Evolutionary conservation across 441 rosid species (phyloP), one percentile per base, ranked within the genome.

Genomic region (Omphalea diandra): DNA sequence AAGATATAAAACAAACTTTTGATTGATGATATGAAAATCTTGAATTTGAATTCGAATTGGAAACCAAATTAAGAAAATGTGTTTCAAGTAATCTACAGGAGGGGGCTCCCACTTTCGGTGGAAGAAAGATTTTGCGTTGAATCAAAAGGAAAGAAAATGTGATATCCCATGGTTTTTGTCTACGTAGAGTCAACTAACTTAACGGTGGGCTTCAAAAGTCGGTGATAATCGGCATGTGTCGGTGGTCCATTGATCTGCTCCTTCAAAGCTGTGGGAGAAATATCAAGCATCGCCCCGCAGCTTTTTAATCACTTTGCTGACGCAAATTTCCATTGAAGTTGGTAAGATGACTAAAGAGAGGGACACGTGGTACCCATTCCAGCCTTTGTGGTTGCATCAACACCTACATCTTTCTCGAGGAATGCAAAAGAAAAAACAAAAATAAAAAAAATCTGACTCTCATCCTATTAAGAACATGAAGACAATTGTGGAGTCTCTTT

Each of bases 151-250:
- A 41, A 9, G 17, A 43, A 20, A n/a, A n/a, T n/a, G n/a, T n/a
- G n/a, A n/a, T n/a, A n/a, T n/a, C n/a, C n/a, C n/a, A n/a, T n/a
- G n/a, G n/a, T n/a, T n/a, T 29, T 52, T 17, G 24, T 17, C 27
- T 22, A 7, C 10, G 10, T 3, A 75, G 83, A 78, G 88, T 83
- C 86, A 82, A 81, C 79, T 58, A 5, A 6, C 75, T n/a, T 49
- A 49, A 67, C 20, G 76, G 73, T 52, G 79, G 77, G 52, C 70
- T n/a, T 32, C 17, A 32, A 62, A 82, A 79, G 94, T 86, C 91
- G 94, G 91, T 88, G 85, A 4, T 22, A 75, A 82, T 79, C 79
- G 81, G 87, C 90, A 82, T 86, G 81, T 82, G 87, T 83, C 90
- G 87, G 86, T 66, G 84, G 87, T 76, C 82, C 82, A 69, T 68